phyloP scores from a whole-genome alignment of 129 eudicot genomes.

The Lactuca saligna region DNA sequence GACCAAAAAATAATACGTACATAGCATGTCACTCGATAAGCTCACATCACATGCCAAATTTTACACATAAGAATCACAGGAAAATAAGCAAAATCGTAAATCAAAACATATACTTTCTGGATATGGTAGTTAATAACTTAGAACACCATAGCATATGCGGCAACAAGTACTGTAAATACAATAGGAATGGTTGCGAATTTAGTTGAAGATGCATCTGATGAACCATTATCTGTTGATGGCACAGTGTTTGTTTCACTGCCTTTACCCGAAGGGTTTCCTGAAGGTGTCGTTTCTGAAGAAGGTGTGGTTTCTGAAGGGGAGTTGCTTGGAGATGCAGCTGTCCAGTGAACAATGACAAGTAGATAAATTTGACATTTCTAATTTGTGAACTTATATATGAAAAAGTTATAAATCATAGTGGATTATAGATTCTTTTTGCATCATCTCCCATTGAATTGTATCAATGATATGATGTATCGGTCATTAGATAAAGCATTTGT shows the following conservation, averaged over 20 bases:
- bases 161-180: constrained; percentile 24
- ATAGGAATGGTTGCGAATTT: constrained; percentile 43
- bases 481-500: too few relatives aligned
- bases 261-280: constrained; percentile 35
- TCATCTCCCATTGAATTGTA: too few relatives aligned
- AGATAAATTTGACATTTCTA: neutral
- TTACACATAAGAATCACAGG: constrained; percentile 7
- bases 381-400: too few relatives aligned
- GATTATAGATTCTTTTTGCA: too few relatives aligned
- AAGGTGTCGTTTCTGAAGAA: neutral
- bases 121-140: constrained; percentile 8
- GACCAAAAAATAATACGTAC: neutral
- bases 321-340: constrained; percentile 54
- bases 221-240: constrained; percentile 55
- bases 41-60: constrained; percentile 3
- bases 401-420: too few relatives aligned
- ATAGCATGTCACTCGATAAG: constrained; percentile 15
- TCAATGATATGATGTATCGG: too few relatives aligned
- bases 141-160: neutral
- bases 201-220: constrained; percentile 59
- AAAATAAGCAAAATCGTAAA: constrained; percentile 7
- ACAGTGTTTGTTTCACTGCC: constrained; percentile 44
- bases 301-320: constrained; percentile 44
- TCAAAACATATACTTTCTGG: constrained; percentile 7
- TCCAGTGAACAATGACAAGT: constrained; percentile 18